Base-by-base conservation (phyloP, 306 rosid genomes). In the Trichosanthes cucumerina region DNA sequence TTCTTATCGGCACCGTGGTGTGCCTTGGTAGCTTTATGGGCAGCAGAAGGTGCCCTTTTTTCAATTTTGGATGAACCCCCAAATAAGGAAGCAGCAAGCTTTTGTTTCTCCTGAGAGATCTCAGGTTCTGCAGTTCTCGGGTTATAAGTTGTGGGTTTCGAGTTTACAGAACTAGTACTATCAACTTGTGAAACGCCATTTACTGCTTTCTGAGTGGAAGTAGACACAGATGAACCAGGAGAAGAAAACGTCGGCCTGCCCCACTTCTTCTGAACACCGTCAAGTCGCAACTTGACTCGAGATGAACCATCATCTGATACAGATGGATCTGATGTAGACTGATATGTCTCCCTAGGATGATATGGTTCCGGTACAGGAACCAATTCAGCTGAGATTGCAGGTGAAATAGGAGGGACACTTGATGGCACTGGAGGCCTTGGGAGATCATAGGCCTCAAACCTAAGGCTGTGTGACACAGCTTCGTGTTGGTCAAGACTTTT, bases 181-280 rank as follows among this genome's bases (percentile, higher is more conserved):
- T 89, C 92, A 59, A 66, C 84, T 77, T 87, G 87, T n/a, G 90
- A 63, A 24, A 76, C 75, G 78, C 93, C 91, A 78, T 89, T 89
- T 2, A 75, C 86, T 31, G 91, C 77, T 34, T 88, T 93, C 79
- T 91, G 91, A 81, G 87, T 58, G 78, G 90, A 83, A 62, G 62
- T 70, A 15, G 89, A 71, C 59, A 84, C 68, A 19, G 90, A 84
- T 21, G 91, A 47, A 41, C 83, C 14, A 54, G 94, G 49, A 43
- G 96, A 81, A 6, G 97, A 87, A 68, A 84, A 87, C 6, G 90
- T 52, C 50, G 90, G 89, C 83, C 83, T 86, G 16, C 98, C 98
- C 98, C 98, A 93, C 84, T 91, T 91, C 83, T 68, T 91, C 78
- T 89, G 94, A 86, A 93, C 98, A 63, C 98, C 98, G 28, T 93